Conservation (phyloP, 1,139 yeast species). For the Protomyces lactucae-debilis region DNA sequence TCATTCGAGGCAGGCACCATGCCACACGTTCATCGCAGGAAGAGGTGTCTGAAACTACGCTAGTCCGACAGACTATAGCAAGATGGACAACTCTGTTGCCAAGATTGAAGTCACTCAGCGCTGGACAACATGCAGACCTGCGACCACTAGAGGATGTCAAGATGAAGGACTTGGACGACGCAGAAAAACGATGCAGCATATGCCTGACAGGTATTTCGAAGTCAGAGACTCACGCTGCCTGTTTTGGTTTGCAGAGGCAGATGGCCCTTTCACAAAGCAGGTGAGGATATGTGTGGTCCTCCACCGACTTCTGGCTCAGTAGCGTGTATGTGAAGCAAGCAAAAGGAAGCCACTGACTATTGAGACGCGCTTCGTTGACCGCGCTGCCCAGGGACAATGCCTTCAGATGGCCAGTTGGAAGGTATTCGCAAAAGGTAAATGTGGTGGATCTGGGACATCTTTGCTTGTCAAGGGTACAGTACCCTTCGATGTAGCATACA, state of each 20-base stretch:
- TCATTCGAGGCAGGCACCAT: slow-evolving; percentile 29
- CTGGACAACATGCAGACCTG: neutral
- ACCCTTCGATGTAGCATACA: too few relatives aligned
- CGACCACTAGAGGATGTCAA: neutral
- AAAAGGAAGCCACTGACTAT: too few relatives aligned
- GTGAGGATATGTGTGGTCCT: too few relatives aligned
- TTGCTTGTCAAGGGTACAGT: too few relatives aligned
- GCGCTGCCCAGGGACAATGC: too few relatives aligned
- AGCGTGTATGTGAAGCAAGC: too few relatives aligned
- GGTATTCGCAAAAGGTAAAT: too few relatives aligned
- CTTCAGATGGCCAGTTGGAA: too few relatives aligned
- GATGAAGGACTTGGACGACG: neutral
- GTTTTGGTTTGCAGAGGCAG: neutral
- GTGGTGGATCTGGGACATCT: too few relatives aligned
- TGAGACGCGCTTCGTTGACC: too few relatives aligned
- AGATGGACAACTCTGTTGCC: slow-evolving; percentile 13
- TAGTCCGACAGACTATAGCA: neutral
- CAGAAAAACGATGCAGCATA: neutral
- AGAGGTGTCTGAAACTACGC: neutral
- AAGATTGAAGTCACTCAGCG: slow-evolving; percentile 4
- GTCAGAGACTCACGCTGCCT: neutral
- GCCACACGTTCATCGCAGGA: slow-evolving; percentile 22
- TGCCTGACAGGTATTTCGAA: neutral
- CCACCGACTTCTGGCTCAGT: too few relatives aligned
- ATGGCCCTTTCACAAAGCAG: too few relatives aligned